Evolutionary conservation across 1,284 basidiomycete species (phyloP).

Genomic region (Leccinum pachyderme): DNA sequence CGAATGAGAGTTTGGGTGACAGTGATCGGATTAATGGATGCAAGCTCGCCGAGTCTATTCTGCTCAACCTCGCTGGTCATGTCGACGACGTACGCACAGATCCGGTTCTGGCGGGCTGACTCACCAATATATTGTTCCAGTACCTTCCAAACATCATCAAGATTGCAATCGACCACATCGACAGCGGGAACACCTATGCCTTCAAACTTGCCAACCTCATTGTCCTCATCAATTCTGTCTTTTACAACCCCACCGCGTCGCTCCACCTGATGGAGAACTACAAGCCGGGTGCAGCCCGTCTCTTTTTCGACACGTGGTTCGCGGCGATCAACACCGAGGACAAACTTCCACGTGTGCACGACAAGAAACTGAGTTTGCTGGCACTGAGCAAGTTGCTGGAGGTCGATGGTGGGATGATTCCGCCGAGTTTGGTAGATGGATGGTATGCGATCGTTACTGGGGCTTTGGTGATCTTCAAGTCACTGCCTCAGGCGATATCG

Average conservation of each 20-base stretch:
- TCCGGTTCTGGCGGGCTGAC: background rate
- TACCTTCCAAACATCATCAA: constrained; percentile 56
- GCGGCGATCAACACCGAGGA: constrained; percentile 60
- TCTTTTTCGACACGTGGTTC: constrained; percentile 84
- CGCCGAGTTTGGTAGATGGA: constrained; percentile 58
- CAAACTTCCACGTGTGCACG: constrained; percentile 82
- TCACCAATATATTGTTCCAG: constrained; percentile 24
- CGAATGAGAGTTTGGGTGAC: constrained; percentile 73
- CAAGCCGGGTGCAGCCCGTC: constrained; percentile 55
- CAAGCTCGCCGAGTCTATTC: constrained; percentile 81
- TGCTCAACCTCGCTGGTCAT: constrained; percentile 76
- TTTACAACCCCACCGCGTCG: constrained; percentile 80
- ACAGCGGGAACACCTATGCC: constrained; percentile 57
- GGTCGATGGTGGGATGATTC: constrained; percentile 56
- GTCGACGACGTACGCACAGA: constrained; percentile 67
- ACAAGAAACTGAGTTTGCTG: constrained; percentile 82
- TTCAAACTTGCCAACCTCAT: constrained; percentile 79
- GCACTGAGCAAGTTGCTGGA: constrained; percentile 76
- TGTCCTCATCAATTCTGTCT: constrained; percentile 80
- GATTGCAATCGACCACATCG: constrained; percentile 57
- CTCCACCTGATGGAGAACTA: constrained; percentile 72
- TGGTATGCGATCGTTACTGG: constrained; percentile 75
- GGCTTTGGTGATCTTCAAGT: constrained; percentile 70
- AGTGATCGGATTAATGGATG: constrained; percentile 82
- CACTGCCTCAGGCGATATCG: constrained; percentile 69